Conservation (phyloP, 768 basidiomycete species). For the Termitomyces sp. region DNA sequence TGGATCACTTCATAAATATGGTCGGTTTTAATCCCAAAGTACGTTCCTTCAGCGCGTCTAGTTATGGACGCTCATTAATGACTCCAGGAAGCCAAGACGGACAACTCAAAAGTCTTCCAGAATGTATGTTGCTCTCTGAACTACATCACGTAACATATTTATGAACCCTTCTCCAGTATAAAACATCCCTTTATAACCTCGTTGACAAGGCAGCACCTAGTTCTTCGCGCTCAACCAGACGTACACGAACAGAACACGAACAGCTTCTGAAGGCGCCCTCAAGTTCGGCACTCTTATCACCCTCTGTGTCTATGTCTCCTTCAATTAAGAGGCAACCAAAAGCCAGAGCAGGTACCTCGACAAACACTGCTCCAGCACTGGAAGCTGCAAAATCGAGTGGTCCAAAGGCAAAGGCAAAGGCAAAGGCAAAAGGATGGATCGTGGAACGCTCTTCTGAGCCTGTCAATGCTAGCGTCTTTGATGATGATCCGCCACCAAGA, state of each 20-base stretch:
- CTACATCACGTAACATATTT: conserved; percentile 2
- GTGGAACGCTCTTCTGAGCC: background rate
- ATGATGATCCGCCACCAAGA: conserved; percentile 4
- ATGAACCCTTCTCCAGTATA: conserved; percentile 38
- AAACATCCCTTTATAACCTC: conserved; percentile 54
- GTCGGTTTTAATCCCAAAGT: conserved; percentile 75
- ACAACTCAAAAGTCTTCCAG: conserved; percentile 67
- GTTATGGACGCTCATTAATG: background rate
- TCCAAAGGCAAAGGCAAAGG: conserved; percentile 10
- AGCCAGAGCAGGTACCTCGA: background rate
- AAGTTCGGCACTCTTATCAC: conserved; percentile 18
- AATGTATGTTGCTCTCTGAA: conserved; percentile 42
- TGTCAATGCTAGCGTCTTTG: background rate
- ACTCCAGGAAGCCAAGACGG: conserved; percentile 62
- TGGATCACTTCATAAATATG: conserved; percentile 76
- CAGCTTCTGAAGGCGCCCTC: conserved; percentile 32
- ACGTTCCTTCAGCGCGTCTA: conserved; percentile 14
- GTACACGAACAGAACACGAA: conserved; percentile 49
- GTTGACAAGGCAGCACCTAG: conserved; percentile 42
- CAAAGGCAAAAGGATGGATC: conserved; percentile 12
- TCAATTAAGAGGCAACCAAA: conserved; percentile 19
- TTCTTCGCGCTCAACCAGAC: conserved; percentile 55
- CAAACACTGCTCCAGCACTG: conserved; percentile 22
- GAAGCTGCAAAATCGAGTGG: conserved; percentile 19
- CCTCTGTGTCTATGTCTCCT: conserved; percentile 13